Conservation (phyloP, 345 rosid species). For the Eucalyptus coolabah region DNA sequence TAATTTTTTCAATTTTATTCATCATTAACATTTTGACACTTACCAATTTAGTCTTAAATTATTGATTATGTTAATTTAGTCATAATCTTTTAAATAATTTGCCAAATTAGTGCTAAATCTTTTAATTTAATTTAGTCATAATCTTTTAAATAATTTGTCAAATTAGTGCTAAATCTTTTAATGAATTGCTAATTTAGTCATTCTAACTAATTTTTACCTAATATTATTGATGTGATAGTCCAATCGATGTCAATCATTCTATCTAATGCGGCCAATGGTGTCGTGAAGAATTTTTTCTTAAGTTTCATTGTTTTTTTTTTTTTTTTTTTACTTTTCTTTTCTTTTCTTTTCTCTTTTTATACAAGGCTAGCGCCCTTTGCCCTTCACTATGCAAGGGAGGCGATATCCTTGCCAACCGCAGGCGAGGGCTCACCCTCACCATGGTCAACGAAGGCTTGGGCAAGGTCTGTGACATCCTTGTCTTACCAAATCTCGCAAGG, state of each 20-base stretch:
- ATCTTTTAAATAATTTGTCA: fast-evolving
- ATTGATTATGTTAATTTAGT: too few relatives aligned
- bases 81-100: too few relatives aligned
- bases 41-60: not conserved
- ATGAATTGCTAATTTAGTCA: fast-evolving
- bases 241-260: fast-evolving
- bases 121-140: too few relatives aligned
- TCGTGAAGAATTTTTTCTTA: too few relatives aligned
- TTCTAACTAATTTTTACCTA: fast-evolving
- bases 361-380: fast-evolving
- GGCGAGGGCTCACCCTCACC: fast-evolving
- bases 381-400: too few relatives aligned
- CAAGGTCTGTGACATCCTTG: fast-evolving
- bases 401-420: fast-evolving
- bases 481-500: too few relatives aligned
- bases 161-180: too few relatives aligned
- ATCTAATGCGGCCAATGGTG: fast-evolving
- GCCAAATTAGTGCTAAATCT: too few relatives aligned
- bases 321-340: too few relatives aligned
- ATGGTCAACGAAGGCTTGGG: too few relatives aligned
- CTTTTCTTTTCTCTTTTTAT: too few relatives aligned
- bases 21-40: fast-evolving
- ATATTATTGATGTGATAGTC: fast-evolving
- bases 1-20: not conserved
- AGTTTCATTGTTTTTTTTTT: too few relatives aligned